Base-by-base conservation (phyloP, 106 monocot species). In the Apostasia ramifera region DNA sequence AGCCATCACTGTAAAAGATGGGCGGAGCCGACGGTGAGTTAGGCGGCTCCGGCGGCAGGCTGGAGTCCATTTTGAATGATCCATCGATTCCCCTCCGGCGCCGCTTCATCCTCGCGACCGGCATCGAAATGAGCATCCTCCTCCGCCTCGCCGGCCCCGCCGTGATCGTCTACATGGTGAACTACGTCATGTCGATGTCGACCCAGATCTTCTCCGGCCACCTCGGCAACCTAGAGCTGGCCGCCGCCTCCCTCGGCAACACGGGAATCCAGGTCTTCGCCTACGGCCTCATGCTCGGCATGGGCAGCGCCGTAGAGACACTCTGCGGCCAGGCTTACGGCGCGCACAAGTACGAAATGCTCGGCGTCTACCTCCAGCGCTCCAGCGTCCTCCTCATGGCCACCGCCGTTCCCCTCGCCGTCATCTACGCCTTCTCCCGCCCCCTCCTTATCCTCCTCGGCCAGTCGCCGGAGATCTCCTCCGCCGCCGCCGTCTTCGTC, bases 211-310 rank as follows among this genome's bases (percentile, higher is more conserved):
- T 26, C 26, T 26, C 26, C 26, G 26, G 26, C 26, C 78, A 82
- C 74, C 77, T 91, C 37, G 91, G 91, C 50, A 91, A 87, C 60
- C 84, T 91, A 51, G 80, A 91, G 79, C 82, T 91, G 44, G 91
- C 91, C 55, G 91, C 91, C 54, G 63, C 91, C 66, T 87, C 91
- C 40, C 74, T 91, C 51, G 91, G 91, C 11, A 91, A 91, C 74
- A 78, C 78, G 82, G 13, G 78, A 47, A 78, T 78, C 55, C 78
- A 82, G 41, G 43, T 76, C 54, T 76, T 81, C 40, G 66, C 76
- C 40, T 81, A 72, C 42, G 71, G 71, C 5, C 71, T 81, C 66
- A 76, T 76, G 82, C 66, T 83, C 4, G 79, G 79, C 4, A 83
- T 83, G 79, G 79, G 83, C 6, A 83, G 79, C 55, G 71, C 75